Percentiles rank a stretch among this genome's conserved stretches.
phyloP scores from a whole-genome alignment of 2,329 filamentous ascomycete species.

The Periconia digitata region DNA sequence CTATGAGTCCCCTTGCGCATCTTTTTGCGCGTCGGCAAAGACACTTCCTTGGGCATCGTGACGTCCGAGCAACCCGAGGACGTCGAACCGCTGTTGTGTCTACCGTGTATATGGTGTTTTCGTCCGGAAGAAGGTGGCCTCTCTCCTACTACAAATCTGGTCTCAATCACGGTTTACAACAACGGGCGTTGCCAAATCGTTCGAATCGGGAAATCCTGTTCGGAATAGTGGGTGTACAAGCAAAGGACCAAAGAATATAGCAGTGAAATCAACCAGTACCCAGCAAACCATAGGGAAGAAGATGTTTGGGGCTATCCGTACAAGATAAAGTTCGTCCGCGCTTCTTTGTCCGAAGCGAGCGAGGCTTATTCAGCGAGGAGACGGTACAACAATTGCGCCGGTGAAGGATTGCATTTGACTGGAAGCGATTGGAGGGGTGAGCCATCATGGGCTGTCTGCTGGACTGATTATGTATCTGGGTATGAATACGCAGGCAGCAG shows the following conservation, averaged over 20 bases:
- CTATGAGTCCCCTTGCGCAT: constrained; percentile 49
- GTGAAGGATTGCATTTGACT: background rate
- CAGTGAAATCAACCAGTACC: background rate
- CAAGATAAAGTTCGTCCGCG: constrained; percentile 1
- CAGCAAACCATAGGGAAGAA: background rate
- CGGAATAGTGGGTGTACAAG: background rate
- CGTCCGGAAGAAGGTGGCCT: constrained; percentile 5
- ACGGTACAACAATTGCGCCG: background rate
- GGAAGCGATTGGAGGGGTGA: background rate
- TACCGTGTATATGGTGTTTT: no score
- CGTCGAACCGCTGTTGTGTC: no score
- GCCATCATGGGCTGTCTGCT: no score
- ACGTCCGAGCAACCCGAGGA: background rate
- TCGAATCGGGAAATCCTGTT: background rate
- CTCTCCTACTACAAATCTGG: background rate
- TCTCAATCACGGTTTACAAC: background rate
- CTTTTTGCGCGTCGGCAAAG: constrained; percentile 41
- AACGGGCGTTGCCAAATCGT: background rate
- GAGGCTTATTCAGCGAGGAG: background rate
- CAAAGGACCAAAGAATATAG: background rate
- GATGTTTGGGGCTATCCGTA: background rate
- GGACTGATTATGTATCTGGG: no score
- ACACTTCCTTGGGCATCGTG: constrained; percentile 41
- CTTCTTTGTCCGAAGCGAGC: constrained; percentile 2
- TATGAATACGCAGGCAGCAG: background rate